Evolutionary conservation across 2,329 filamentous ascomycete genomes (phyloP), one percentile per base, ranked within the genome.

Genomic region (Zasmidium angulare): DNA sequence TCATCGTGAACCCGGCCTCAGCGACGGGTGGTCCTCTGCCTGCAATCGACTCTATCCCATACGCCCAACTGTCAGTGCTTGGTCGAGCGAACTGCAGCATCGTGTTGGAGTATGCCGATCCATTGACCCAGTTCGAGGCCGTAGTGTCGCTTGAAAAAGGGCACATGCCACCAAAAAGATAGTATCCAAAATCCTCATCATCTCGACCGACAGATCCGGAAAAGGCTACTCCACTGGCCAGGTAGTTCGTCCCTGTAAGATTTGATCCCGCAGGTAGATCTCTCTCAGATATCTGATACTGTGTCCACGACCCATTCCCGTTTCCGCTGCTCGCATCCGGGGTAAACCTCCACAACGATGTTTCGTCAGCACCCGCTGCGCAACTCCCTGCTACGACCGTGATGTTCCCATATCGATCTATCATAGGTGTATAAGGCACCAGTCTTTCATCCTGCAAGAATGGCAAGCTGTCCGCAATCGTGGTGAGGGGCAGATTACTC

Each of bases 141-240:
- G 75, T 71, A 20, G 78, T 74, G n/a, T 74, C 71, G 7, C 74
- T 74, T 2, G 69, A 66, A 23, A 71, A 75, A 3, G 89, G 88
- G 69, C 93, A 98, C 91, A 97, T 96, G 66, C 93, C 93, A 36
- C 92, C 93, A 74, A 96, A 97, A 6, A 88, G 78, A 71, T 92
- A 96, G 20, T 89, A 76, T 11, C 80, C 80, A 0, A 85, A 82
- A 47, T 80, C 76, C 10, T 82, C 81, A 60, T 82, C 77, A 24
- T 76, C 72, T 0, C 82, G 84, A 40, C 80, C 80, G 50, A 85
- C 77, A 36, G 80, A 83, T 29, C 81, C 81, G 20, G 90, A 88
- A 72, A 92, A 96, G 22, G 86, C 81, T 54, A 95, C 79, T 14
- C 85, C 84, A 9, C 77, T 77, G 2, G 82, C 81, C 23, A 89